Percentiles rank a stretch among this genome's conserved stretches.
Evolutionary conservation across 371 early-diverging fungal genomes (phyloP).

Genomic region (Mucor sp.): DNA sequence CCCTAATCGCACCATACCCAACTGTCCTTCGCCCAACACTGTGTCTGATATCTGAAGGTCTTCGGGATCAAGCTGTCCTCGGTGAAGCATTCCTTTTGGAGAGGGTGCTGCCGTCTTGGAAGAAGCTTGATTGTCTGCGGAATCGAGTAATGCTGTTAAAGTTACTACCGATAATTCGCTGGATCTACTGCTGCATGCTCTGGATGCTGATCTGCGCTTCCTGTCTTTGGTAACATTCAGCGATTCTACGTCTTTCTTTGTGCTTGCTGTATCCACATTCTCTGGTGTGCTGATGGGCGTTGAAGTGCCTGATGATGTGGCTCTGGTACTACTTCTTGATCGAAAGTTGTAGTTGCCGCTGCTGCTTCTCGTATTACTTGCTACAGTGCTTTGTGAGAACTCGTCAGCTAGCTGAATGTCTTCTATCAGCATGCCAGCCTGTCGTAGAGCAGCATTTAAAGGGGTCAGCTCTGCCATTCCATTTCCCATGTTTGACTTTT

Average conservation of each 20-base stretch:
- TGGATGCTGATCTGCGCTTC: neutral
- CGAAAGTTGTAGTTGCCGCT: neutral
- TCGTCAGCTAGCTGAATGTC: neutral
- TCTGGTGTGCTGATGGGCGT: neutral
- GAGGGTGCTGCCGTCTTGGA: neutral
- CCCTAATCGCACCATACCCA: constrained; percentile 24
- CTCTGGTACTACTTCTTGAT: neutral
- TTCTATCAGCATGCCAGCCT: neutral
- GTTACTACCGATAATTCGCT: neutral
- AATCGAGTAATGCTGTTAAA: neutral
- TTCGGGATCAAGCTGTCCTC: neutral
- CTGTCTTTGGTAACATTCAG: neutral
- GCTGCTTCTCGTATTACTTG: neutral
- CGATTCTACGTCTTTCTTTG: neutral
- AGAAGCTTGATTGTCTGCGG: neutral
- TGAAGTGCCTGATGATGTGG: neutral
- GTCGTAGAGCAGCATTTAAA: neutral
- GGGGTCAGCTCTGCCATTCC: neutral
- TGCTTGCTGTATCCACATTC: neutral
- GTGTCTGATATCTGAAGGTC: neutral
- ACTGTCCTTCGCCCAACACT: constrained; percentile 33
- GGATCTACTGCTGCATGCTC: neutral
- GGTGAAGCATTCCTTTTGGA: neutral
- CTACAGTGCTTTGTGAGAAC: neutral
- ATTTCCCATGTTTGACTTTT: neutral